phyloP scores from a whole-genome alignment of 768 basidiomycete genomes.

The Tylopilus sp. region DNA sequence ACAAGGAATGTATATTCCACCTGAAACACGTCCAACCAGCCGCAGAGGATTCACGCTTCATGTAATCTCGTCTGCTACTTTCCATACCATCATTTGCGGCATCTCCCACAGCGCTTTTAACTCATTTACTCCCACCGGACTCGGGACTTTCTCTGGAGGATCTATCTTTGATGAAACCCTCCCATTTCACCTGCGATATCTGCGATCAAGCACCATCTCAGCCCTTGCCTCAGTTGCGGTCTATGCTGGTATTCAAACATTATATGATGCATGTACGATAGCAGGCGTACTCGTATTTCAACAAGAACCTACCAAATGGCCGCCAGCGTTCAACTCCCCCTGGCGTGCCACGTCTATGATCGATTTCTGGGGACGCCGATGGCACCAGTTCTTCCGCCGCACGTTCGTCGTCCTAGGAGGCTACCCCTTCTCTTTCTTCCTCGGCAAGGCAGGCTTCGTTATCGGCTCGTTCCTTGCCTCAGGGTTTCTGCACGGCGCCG shows the following conservation, averaged over 20 bases:
- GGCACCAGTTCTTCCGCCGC: no score
- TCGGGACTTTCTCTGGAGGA: neutral
- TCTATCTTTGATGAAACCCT: neutral
- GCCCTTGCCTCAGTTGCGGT: neutral
- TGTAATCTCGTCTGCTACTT: neutral
- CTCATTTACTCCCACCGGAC: neutral
- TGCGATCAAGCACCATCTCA: neutral
- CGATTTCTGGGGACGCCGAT: neutral
- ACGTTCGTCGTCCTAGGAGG: neutral
- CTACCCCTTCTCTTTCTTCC: neutral
- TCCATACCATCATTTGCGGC: neutral
- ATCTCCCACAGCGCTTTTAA: neutral
- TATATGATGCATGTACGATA: neutral
- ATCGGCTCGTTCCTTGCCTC: neutral
- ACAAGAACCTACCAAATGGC: neutral
- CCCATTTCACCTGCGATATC: neutral
- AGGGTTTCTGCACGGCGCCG: neutral
- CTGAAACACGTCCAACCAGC: neutral
- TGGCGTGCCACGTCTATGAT: neutral
- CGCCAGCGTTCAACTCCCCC: neutral
- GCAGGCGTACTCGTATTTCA: neutral
- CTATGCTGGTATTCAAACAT: neutral
- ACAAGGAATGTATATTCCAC: neutral
- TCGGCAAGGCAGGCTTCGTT: neutral
- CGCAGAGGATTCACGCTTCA: neutral